Percentiles rank a stretch among this genome's conserved stretches.
phyloP scores from a whole-genome alignment of 495 filamentous ascomycete genomes.

The Penicillium soppii region DNA sequence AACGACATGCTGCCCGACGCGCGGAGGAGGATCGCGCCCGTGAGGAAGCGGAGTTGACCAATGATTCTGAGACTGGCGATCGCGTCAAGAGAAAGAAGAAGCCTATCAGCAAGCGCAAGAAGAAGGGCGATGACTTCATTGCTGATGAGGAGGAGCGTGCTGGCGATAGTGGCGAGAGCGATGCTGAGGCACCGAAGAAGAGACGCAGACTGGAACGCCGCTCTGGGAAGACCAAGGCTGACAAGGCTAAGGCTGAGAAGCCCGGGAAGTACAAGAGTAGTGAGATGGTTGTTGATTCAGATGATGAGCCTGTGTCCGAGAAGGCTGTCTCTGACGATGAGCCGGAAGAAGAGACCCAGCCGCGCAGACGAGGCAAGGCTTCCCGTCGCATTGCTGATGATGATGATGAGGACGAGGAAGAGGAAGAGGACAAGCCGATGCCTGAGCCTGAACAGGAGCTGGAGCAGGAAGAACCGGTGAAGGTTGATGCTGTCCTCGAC shows the following conservation, averaged over 20 bases:
- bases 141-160: conserved; percentile 24
- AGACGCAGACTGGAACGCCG: conserved; percentile 51
- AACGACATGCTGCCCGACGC: conserved; percentile 65
- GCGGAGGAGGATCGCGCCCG: conserved; percentile 69
- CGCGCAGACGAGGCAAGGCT: conserved; percentile 37
- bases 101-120: conserved; percentile 58
- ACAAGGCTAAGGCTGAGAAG: conserved; percentile 20
- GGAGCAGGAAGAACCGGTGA: conserved; percentile 2
- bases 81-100: conserved; percentile 71
- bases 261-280: conserved; percentile 71
- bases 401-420: conserved; percentile 43
- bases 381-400: conserved; percentile 44
- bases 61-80: conserved; percentile 74
- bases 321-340: conserved; percentile 29
- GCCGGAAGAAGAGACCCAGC: conserved; percentile 28
- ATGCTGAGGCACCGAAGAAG: conserved; percentile 47
- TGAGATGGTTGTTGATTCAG: conserved; percentile 77
- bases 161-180: conserved; percentile 24
- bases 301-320: conserved; percentile 51
- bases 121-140: conserved; percentile 53
- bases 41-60: conserved; percentile 70
- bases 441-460: conserved; percentile 12
- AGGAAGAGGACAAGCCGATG: conserved; percentile 24
- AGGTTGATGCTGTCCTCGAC: conserved; percentile 9
- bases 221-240: conserved; percentile 53